Evolutionary conservation across 2,329 filamentous ascomycete genomes (phyloP), one percentile per base, ranked within the genome.

Genomic region (Ceratocystis albifundus): DNA sequence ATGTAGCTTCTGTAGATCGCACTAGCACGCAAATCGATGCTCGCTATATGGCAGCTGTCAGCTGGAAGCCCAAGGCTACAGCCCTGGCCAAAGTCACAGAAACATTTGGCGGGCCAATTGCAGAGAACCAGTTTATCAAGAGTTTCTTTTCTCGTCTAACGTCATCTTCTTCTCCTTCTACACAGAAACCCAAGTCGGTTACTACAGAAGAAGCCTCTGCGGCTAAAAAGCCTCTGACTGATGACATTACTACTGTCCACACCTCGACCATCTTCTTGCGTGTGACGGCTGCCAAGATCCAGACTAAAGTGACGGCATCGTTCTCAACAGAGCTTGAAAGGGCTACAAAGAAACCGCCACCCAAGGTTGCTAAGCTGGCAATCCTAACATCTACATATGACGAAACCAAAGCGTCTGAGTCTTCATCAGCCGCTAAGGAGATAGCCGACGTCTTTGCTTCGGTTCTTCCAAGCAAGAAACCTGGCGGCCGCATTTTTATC

Each of bases 271-370:
- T 97, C 41, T 97, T 96, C 74, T 79, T 99, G 22, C 84, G 91
- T 62, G 88, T 96, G 22, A 96, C 89, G 61, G 92, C 91, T 7
- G 92, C 93, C 36, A 83, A 84, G 59, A 86, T 97, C 41, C 83
- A 85, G 71, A 96, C 92, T 0, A 88, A 83, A 61, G 86, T 96
- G 0, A 80, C 83, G 22, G 77, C 82, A 36, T 84, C 80, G 48
- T 90, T 97, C 71, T 86, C 90, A 2, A 82, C 86, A 1, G 95
- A 99, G 74, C 82, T 99, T 10, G 91, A 97, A 76, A 85, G 95
- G 69, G 94, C 95, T 17, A 99, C 95, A 0, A 96, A 97, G 77
- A 99, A 99, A 73, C 90, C 92, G 2, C 94, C 95, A 0, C 94
- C 94, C 0, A 96, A 90, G 73, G 83, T 82, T 10, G 95, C 94